phyloP scores from a whole-genome alignment of 139 green algal genomes.

The Chlorella ohadii region DNA sequence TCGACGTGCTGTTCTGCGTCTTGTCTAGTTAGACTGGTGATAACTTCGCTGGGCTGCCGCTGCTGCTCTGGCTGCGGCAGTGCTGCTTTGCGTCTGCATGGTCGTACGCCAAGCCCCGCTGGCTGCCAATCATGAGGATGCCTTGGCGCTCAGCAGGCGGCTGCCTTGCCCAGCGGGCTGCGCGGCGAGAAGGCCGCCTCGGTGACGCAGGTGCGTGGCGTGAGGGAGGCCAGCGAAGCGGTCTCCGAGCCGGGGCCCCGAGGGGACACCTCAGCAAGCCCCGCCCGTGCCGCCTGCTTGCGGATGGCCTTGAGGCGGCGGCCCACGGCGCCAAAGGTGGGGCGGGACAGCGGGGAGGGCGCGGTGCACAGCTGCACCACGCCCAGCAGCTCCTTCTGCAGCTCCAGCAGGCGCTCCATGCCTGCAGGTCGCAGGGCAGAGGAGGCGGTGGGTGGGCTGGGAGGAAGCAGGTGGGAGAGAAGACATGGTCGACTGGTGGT shows the following conservation, averaged over 20 bases:
- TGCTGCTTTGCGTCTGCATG: too few species aligned
- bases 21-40: too few species aligned
- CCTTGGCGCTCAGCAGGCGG: background rate
- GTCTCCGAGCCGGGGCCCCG: background rate
- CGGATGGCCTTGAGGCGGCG: constrained; percentile 19
- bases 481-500: background rate
- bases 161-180: background rate
- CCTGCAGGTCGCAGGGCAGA: background rate
- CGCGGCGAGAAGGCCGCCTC: background rate
- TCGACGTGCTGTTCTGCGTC: too few species aligned
- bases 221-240: background rate
- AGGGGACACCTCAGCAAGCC: background rate
- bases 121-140: too few species aligned
- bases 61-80: too few species aligned
- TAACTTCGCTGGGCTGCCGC: too few species aligned
- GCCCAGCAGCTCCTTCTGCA: constrained; percentile 37
- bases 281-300: background rate
- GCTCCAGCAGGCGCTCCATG: constrained; percentile 41
- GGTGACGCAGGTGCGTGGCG: constrained; percentile 20
- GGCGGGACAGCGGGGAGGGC: constrained; percentile 8
- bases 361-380: constrained; percentile 36
- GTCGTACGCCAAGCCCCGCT: too few species aligned
- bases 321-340: constrained; percentile 31
- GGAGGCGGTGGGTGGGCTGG: too few species aligned
- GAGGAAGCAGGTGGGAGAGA: background rate